Percentiles rank a stretch among this genome's conserved stretches.
These are phyloP conservation scores for Colletotrichum phormii DNA, from an alignment of 2,329 filamentous ascomycete species.

Conservation along the genomic window DNA sequence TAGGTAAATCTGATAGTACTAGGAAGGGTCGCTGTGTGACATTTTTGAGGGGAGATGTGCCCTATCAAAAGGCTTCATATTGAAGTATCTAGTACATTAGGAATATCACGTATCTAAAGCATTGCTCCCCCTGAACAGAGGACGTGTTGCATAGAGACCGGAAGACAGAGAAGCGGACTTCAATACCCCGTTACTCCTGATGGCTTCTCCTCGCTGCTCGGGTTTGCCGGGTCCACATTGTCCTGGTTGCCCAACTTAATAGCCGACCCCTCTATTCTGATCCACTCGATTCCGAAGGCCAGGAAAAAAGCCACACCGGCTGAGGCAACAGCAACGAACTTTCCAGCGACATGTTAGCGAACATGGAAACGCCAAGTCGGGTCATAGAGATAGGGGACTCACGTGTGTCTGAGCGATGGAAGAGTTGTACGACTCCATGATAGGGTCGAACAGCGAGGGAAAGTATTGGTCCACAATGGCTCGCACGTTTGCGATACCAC, in stretches of 20 bases:
- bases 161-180: not conserved
- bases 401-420: not conserved
- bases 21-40: not conserved
- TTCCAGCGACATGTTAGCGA: not conserved
- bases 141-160: not conserved
- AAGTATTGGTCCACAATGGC: constrained; percentile 47
- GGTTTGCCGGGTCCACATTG: not conserved
- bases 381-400: not conserved
- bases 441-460: constrained; percentile 49
- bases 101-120: not conserved
- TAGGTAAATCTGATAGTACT: not conserved
- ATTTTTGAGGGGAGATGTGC: not conserved
- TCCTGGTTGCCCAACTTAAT: not conserved
- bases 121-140: not conserved
- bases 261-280: not conserved
- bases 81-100: not conserved
- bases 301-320: constrained; percentile 1
- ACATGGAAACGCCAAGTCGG: not conserved
- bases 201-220: not conserved
- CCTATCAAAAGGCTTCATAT: not conserved
- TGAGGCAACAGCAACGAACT: not conserved
- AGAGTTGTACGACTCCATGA: not conserved
- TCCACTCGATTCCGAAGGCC: not conserved
- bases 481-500: not conserved
- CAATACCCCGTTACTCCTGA: not conserved